A percentile compares a stretch with the other conserved stretches of the same genome.
These are phyloP conservation scores for Curvularia spicifera DNA, from an alignment of 2,329 filamentous ascomycete genomes.

Conservation along the genomic window DNA sequence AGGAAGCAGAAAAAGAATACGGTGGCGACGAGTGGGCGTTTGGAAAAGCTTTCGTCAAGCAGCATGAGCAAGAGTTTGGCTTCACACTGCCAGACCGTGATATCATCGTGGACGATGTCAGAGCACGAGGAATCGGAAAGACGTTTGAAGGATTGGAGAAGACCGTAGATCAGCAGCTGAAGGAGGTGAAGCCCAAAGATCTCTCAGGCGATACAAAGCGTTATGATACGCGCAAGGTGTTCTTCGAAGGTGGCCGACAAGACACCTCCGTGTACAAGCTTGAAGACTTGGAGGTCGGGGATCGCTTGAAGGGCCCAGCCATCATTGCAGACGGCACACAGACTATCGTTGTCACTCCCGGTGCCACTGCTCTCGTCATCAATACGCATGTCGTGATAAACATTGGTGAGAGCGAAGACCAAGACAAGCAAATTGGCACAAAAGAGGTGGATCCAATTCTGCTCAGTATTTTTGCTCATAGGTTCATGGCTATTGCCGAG, in stretches of 20 bases:
- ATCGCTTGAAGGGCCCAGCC: slow-evolving; percentile 77
- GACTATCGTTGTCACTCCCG: slow-evolving; percentile 87
- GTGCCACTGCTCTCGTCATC: slow-evolving; percentile 76
- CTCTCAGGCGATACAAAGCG: slow-evolving; percentile 65
- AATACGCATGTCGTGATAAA: slow-evolving; percentile 91
- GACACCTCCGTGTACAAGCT: slow-evolving; percentile 86
- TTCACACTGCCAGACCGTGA: slow-evolving; percentile 86
- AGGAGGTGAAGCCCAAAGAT: slow-evolving; percentile 67
- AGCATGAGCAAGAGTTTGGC: slow-evolving; percentile 91
- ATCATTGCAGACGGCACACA: slow-evolving; percentile 88
- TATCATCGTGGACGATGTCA: slow-evolving; percentile 88
- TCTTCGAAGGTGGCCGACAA: slow-evolving; percentile 80
- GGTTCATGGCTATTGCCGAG: slow-evolving; percentile 86
- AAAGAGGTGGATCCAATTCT: slow-evolving; percentile 75
- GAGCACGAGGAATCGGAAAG: slow-evolving; percentile 86
- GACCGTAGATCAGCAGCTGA: slow-evolving; percentile 84
- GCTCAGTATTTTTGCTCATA: slow-evolving; percentile 78
- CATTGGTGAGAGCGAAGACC: slow-evolving; percentile 64
- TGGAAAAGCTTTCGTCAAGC: slow-evolving; percentile 80
- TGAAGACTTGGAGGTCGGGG: slow-evolving; percentile 73
- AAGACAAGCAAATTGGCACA: slow-evolving; percentile 57
- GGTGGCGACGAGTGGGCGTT: slow-evolving; percentile 78
- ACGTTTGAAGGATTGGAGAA: slow-evolving; percentile 80
- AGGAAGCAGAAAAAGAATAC: slow-evolving; percentile 66
- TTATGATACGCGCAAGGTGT: slow-evolving; percentile 73